Percentiles rank a stretch among this genome's conserved stretches.
phyloP scores from a whole-genome alignment of 2,329 filamentous ascomycete species.

The Orbilia quercus region DNA sequence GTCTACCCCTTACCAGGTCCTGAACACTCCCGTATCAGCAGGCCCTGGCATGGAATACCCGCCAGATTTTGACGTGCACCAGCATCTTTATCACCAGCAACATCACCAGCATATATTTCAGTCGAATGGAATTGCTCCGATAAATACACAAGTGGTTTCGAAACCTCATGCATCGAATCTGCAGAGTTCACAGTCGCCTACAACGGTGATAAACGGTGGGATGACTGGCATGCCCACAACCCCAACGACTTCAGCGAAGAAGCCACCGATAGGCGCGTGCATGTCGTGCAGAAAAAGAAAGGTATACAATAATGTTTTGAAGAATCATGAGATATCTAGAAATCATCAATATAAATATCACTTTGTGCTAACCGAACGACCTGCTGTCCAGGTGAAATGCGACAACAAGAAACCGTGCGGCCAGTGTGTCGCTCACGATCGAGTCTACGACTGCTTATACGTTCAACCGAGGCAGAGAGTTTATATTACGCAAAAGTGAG shows the following conservation, averaged over 20 bases:
- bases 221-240: slow-evolving; percentile 40
- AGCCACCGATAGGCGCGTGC: slow-evolving; percentile 47
- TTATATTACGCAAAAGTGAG: slow-evolving; percentile 56
- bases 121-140: slow-evolving; percentile 48
- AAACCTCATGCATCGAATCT: slow-evolving; percentile 34
- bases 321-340: slow-evolving; percentile 5
- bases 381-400: slow-evolving; percentile 44
- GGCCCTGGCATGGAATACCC: slow-evolving; percentile 46
- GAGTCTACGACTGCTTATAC: slow-evolving; percentile 54
- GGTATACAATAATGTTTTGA: slow-evolving; percentile 19
- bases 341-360: not conserved
- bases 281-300: slow-evolving; percentile 56
- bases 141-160: slow-evolving; percentile 47
- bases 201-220: slow-evolving; percentile 33
- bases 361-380: slow-evolving; percentile 22
- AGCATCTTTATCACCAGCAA: slow-evolving; percentile 48
- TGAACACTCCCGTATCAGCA: slow-evolving; percentile 45
- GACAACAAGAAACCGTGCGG: slow-evolving; percentile 55
- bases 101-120: slow-evolving; percentile 49
- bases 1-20: slow-evolving; percentile 42
- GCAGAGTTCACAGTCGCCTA: slow-evolving; percentile 50
- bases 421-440: slow-evolving; percentile 51
- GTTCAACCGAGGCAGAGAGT: slow-evolving; percentile 52
- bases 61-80: slow-evolving; percentile 49
- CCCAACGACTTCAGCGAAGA: slow-evolving; percentile 47